phyloP scores from a whole-genome alignment of 2,329 filamentous ascomycete species.

The Colletotrichum shisoi region DNA sequence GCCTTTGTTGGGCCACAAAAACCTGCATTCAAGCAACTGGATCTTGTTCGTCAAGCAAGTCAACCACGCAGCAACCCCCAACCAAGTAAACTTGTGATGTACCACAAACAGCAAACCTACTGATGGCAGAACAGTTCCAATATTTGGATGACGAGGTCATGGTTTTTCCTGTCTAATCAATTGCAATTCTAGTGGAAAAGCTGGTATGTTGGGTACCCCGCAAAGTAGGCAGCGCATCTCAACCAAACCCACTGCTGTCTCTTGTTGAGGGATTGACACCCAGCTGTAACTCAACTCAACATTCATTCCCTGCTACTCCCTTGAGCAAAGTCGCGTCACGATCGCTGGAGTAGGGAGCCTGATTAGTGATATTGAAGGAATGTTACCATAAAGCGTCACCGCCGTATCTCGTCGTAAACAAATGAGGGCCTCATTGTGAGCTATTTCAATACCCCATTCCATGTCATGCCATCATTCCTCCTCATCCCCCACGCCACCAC shows the following conservation, averaged over 20 bases:
- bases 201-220: neutral
- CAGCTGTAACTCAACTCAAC: neutral
- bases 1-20: neutral
- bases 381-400: constrained; percentile 4
- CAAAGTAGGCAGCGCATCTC: neutral
- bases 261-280: constrained; percentile 19
- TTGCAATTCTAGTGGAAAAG: too few species aligned
- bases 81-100: neutral
- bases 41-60: too few species aligned
- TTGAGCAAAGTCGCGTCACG: neutral
- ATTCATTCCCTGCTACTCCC: neutral
- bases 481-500: neutral
- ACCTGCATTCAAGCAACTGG: too few species aligned
- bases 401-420: neutral
- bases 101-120: neutral
- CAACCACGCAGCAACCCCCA: neutral
- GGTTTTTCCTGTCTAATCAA: neutral
- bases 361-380: constrained; percentile 13
- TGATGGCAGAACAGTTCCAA: neutral
- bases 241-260: constrained; percentile 25
- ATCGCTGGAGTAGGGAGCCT: neutral
- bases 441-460: constrained; percentile 11
- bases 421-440: neutral
- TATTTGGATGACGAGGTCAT: neutral
- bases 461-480: neutral